Evolutionary conservation across 2,329 filamentous ascomycete species (phyloP).

Genomic region (Sphaerulina populicola): DNA sequence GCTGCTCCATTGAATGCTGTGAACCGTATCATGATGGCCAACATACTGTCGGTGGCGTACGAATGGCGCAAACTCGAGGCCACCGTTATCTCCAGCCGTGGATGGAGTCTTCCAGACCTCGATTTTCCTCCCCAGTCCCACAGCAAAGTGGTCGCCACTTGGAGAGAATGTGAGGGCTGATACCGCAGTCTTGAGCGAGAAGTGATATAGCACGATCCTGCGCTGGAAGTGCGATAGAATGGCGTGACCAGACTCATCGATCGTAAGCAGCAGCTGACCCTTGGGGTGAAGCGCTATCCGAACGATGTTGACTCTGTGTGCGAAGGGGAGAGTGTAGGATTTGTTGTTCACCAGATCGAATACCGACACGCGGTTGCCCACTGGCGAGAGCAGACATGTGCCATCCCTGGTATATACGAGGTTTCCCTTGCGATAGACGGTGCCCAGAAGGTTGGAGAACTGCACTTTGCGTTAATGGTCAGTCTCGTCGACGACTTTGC

Average conservation of each 20-base stretch:
- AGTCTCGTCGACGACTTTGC: slow-evolving; percentile 9
- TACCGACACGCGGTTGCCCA: slow-evolving; percentile 89
- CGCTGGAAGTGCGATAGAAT: slow-evolving; percentile 86
- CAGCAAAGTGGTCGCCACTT: slow-evolving; percentile 82
- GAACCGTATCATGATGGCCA: slow-evolving; percentile 80
- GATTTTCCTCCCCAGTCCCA: slow-evolving; percentile 74
- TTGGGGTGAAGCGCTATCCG: slow-evolving; percentile 79
- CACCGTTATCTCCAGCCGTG: slow-evolving; percentile 63
- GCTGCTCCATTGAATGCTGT: slow-evolving; percentile 85
- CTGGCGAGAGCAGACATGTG: slow-evolving; percentile 87
- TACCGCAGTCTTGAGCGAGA: slow-evolving; percentile 81
- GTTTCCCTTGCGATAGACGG: slow-evolving; percentile 97
- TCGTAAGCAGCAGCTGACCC: slow-evolving; percentile 82
- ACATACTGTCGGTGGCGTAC: slow-evolving; percentile 77
- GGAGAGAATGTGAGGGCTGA: slow-evolving; percentile 84
- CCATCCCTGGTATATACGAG: slow-evolving; percentile 94
- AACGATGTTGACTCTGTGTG: slow-evolving; percentile 87
- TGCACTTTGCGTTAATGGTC: slow-evolving; percentile 35
- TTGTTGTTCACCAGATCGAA: slow-evolving; percentile 95
- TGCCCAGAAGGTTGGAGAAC: slow-evolving; percentile 98
- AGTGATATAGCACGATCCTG: slow-evolving; percentile 81
- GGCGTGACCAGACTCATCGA: slow-evolving; percentile 89
- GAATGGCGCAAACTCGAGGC: slow-evolving; percentile 91
- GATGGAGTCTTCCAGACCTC: slow-evolving; percentile 96
- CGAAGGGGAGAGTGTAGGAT: slow-evolving; percentile 77